Evolutionary conservation across 495 filamentous ascomycete genomes (phyloP).

Genomic region (Darksidea phi): DNA sequence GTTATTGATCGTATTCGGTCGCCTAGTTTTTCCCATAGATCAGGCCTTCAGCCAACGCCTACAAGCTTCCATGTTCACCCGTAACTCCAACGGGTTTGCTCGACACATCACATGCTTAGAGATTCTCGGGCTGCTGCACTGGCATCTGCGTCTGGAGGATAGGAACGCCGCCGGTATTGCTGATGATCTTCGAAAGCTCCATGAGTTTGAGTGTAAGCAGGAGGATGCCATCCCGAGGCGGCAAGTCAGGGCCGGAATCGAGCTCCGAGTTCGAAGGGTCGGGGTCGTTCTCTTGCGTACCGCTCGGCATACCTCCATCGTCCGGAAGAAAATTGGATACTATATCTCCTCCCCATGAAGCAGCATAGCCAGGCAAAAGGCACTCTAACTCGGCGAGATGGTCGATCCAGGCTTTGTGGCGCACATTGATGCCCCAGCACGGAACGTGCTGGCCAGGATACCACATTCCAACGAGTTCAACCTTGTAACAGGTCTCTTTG

Average conservation of each 20-base stretch:
- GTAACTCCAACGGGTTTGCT: too few species aligned
- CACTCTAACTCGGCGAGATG: slow-evolving; percentile 19
- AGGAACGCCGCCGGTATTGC: too few species aligned
- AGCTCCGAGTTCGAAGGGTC: not conserved
- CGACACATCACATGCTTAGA: too few species aligned
- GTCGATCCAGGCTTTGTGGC: slow-evolving; percentile 25
- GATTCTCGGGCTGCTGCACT: too few species aligned
- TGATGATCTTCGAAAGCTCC: slow-evolving; percentile 10
- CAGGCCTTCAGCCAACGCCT: too few species aligned
- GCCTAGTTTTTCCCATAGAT: too few species aligned
- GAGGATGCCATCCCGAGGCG: not conserved
- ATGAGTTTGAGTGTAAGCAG: slow-evolving; percentile 3
- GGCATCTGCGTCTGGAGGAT: too few species aligned
- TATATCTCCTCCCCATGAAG: slow-evolving; percentile 2
- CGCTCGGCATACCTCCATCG: slow-evolving; percentile 6
- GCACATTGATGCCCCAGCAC: slow-evolving; percentile 25
- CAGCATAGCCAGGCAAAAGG: slow-evolving; percentile 10
- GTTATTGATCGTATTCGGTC: too few species aligned
- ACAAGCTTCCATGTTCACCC: too few species aligned
- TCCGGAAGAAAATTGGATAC: slow-evolving; percentile 28
- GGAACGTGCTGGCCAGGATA: slow-evolving; percentile 8
- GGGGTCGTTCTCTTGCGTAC: not conserved
- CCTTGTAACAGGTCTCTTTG: slow-evolving; percentile 13
- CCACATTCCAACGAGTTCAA: slow-evolving; percentile 18
- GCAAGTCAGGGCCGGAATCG: not conserved